Evolutionary conservation across 768 basidiomycete species (phyloP), one percentile per base, ranked within the genome.

Genomic region (Amanita muscaria): DNA sequence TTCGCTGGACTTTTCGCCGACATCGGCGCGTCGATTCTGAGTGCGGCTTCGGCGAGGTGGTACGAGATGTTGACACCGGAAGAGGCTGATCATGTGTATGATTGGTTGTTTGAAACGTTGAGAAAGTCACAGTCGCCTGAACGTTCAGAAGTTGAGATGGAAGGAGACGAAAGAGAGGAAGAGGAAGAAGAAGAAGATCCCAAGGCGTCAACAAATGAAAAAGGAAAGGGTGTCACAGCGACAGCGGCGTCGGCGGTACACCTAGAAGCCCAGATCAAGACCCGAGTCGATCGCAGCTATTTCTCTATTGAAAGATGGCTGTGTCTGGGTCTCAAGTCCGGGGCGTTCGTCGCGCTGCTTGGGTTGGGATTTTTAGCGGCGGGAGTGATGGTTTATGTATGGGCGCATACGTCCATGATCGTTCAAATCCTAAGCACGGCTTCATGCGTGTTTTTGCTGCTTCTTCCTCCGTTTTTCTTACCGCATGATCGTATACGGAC

Each of bases 41-140:
- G 35, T 12, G n/a, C 44, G 7, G 35, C 36, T 2, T 36, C 44
- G 16, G 34, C 35, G 4, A 21, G 44, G 25, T 45, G 44, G 44
- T 38, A n/a, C 36, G 44, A 45, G 27, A 45, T 45, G 44, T 15
- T 38, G 35, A 38, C 25, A 15, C 44, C 23, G 2, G 44, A 38
- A 14, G 35, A 38, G 25, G 34, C 36, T 9, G 25, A 38, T 5
- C 36, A 45, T 15, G 15, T 45, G 1, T 45, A 38, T 15, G 33
- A 15, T 11, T 44, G 44, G 44, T 19, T 30, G 11, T 29, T 19
- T 16, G n/a, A 34, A n/a, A n/a, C n/a, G n/a, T n/a, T n/a, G n/a
- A n/a, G n/a, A n/a, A n/a, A n/a, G n/a, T n/a, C n/a, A n/a, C n/a
- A n/a, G n/a, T 36, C 14, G 24, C 7, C 27, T 29, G 18, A 15